A percentile compares a stretch with the other conserved stretches of the same genome.
Conservation (phyloP, 2,329 filamentous ascomycete genomes). For the Colletotrichum sp. region DNA sequence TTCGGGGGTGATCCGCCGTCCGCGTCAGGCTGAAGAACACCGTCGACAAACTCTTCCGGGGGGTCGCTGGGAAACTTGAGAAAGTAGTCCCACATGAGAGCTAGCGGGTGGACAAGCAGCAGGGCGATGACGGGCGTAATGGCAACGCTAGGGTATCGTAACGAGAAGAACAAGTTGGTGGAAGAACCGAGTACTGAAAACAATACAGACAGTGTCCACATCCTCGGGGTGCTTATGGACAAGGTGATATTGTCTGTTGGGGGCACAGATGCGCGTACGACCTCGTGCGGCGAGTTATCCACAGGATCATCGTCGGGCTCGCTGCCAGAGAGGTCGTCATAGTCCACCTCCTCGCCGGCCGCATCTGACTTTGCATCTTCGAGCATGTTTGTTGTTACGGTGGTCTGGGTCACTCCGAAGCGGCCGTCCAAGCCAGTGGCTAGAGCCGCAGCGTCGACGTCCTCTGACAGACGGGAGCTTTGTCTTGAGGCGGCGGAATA, state of each 20-base stretch:
- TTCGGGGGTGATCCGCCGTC: background rate
- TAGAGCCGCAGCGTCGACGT: constrained; percentile 56
- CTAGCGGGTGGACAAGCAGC: constrained; percentile 83
- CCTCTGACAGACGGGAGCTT: constrained; percentile 47
- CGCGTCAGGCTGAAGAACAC: constrained; percentile 27
- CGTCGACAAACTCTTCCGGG: constrained; percentile 40
- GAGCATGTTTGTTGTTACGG: constrained; percentile 49
- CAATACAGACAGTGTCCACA: constrained; percentile 82
- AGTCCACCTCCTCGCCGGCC: constrained; percentile 24
- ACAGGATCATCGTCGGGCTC: constrained; percentile 53
- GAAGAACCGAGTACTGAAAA: constrained; percentile 84
- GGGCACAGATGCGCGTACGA: constrained; percentile 80
- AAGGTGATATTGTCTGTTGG: constrained; percentile 76
- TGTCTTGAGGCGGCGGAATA: constrained; percentile 36
- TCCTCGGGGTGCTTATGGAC: constrained; percentile 87
- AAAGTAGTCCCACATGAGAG: constrained; percentile 77
- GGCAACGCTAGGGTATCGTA: constrained; percentile 88
- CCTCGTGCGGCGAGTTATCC: constrained; percentile 78
- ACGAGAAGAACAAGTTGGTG: constrained; percentile 86
- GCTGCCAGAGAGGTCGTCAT: constrained; percentile 36
- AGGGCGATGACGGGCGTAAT: constrained; percentile 90
- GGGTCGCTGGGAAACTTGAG: constrained; percentile 54
- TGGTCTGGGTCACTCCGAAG: constrained; percentile 54
- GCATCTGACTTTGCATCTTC: constrained; percentile 36
- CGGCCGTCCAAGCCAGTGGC: constrained; percentile 59